A percentile compares a stretch with the other conserved stretches of the same genome.
Conservation (phyloP, 805 yeast species). For the Suhomyces sp. region DNA sequence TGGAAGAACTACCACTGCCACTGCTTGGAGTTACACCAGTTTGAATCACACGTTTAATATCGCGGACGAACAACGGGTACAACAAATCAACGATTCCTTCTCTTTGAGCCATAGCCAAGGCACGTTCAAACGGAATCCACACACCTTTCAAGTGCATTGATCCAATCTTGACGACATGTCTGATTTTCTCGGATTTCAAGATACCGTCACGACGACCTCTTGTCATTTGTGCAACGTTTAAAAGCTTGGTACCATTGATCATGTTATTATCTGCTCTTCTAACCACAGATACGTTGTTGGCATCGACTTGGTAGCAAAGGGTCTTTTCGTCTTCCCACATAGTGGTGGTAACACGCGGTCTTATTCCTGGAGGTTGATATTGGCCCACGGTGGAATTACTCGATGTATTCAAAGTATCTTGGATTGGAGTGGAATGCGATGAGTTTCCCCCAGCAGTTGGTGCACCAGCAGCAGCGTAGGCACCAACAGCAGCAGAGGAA, state of each 20-base stretch:
- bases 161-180: conserved; percentile 83
- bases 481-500: conserved; percentile 7
- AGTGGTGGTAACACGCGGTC: conserved; percentile 78
- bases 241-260: conserved; percentile 81
- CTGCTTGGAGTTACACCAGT: conserved; percentile 42
- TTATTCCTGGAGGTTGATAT: conserved; percentile 45
- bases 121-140: conserved; percentile 87
- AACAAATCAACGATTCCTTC: conserved; percentile 54
- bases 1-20: conserved; percentile 15
- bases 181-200: conserved; percentile 68
- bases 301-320: conserved; percentile 81
- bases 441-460: conserved; percentile 6
- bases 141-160: conserved; percentile 88
- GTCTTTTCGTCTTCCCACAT: conserved; percentile 91
- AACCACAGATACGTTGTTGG: conserved; percentile 75
- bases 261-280: conserved; percentile 82
- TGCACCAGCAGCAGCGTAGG: conserved; percentile 10
- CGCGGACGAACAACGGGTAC: conserved; percentile 51
- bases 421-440: conserved; percentile 16
- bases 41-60: conserved; percentile 58
- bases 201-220: conserved; percentile 86
- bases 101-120: conserved; percentile 75
- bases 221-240: conserved; percentile 85
- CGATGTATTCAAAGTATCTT: conserved; percentile 18
- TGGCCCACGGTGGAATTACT: conserved; percentile 39